Conservation (phyloP, 148 eudicot genomes). For the Rhododendron ferrugineum region DNA sequence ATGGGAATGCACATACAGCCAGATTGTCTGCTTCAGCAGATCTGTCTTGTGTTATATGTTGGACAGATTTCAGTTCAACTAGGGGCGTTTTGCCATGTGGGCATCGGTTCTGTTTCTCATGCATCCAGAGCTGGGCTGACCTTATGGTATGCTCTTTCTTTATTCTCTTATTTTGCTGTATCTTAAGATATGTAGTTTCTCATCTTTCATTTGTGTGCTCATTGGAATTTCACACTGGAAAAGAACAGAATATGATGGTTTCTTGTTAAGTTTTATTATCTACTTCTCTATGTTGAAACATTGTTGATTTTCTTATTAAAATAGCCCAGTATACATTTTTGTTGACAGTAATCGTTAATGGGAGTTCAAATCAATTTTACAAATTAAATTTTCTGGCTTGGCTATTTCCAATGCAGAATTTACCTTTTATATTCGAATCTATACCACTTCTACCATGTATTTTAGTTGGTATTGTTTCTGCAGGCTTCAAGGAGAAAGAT, state of each 20-base stretch:
- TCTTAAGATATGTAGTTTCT: background rate
- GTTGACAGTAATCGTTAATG: background rate
- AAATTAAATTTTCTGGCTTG: background rate
- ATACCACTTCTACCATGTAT: background rate
- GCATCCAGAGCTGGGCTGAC: constrained; percentile 94
- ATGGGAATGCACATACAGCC: constrained; percentile 18
- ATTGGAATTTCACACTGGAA: background rate
- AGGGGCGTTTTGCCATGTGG: constrained; percentile 92
- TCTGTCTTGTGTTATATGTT: constrained; percentile 85
- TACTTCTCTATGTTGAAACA: background rate
- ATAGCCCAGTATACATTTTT: background rate
- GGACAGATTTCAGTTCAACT: constrained; percentile 69
- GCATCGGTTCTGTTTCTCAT: constrained; percentile 87
- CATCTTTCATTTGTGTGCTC: background rate
- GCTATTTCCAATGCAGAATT: background rate
- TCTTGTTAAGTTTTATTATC: background rate
- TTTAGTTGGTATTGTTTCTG: constrained; percentile 11
- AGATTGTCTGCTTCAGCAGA: constrained; percentile 29
- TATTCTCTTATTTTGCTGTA: background rate
- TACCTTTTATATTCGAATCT: background rate
- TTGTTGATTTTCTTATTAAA: background rate
- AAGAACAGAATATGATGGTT: background rate
- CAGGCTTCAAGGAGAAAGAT: constrained; percentile 52
- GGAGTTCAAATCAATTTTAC: background rate
- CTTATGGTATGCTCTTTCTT: constrained; percentile 42